Evolutionary conservation across 495 filamentous ascomycete species (phyloP), one percentile per base, ranked within the genome.

Genomic region (Saxispiralis lemnorum): DNA sequence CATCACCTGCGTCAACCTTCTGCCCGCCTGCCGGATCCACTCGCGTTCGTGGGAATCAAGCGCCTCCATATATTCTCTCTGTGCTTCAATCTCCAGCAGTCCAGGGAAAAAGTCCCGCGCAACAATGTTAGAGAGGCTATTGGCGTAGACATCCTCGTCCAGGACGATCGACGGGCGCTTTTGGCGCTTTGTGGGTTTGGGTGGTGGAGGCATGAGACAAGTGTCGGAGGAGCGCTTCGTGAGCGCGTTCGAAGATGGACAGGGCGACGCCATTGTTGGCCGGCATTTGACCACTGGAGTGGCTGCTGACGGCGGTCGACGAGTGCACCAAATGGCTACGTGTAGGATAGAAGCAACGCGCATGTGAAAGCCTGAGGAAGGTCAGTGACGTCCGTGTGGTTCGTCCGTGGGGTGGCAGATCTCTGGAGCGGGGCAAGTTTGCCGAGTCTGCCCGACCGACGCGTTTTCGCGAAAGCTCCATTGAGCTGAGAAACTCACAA

Each of bases 51-150:
- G 74, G 5, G 83, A 89, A 11, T 89, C 84, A 7, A 95, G 61
- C 0, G 89, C 89, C 53, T 92, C 79, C 19, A 97, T 66, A 55
- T 94, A 95, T 51, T 97, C 89, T 52, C 87, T 77, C 54, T 93
- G 85, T 2, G 75, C 74, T 47, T 93, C 75, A 21, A 73, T 76
- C 53, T 96, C 87, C 0, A 87, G 66, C 0, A 97, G 68, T 2
- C 87, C 89, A 0, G 89, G 89, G 59, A 95, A 97, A 68, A 89
- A 97, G 63, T 97, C 92, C 32, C 92, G 82, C 21, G 83, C 81
- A 42, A 96, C 94, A 51, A 97, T 96, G 39, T 94, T 79, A 1
- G 88, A 93, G 19, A 97, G 64, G 7, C 82, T 81, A 43, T 82
- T 75, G 18, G 84, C 87, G 65, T 97, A 97, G 51, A 76, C 75